Conservation (phyloP, 1,284 basidiomycete species). For the Apiotrichum siamense region DNA sequence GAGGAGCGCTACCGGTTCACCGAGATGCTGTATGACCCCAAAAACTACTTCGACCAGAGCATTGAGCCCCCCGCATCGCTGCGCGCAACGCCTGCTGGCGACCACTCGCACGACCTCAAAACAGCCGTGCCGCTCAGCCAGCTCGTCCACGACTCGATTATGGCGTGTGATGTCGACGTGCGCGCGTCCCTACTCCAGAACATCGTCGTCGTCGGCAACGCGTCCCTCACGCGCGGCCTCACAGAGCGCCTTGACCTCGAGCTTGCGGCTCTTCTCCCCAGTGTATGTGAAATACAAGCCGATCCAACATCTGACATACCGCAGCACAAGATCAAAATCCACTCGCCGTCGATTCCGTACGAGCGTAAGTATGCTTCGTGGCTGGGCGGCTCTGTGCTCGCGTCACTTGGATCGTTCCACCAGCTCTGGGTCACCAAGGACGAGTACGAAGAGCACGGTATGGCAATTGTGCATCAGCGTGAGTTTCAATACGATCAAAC, state of each 20-base stretch:
- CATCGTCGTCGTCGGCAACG: constrained; percentile 90
- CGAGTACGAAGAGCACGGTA: constrained; percentile 41
- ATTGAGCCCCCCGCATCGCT: constrained; percentile 36
- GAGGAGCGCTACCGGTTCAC: constrained; percentile 75
- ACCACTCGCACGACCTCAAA: constrained; percentile 57
- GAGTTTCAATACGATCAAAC: constrained; percentile 13
- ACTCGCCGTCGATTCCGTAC: constrained; percentile 77
- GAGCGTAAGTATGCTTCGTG: constrained; percentile 85
- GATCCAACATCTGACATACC: background rate
- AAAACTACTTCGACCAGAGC: constrained; percentile 56
- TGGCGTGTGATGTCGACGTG: constrained; percentile 83
- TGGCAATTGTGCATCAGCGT: constrained; percentile 46
- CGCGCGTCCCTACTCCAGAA: constrained; percentile 84
- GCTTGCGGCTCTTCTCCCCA: constrained; percentile 67
- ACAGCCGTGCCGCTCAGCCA: constrained; percentile 58
- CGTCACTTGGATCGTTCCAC: constrained; percentile 90
- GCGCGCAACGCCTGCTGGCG: constrained; percentile 43
- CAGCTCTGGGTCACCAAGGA: constrained; percentile 30
- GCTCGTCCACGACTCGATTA: constrained; percentile 72
- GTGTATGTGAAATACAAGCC: constrained; percentile 54
- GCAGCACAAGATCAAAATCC: constrained; percentile 65
- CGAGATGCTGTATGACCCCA: constrained; percentile 83
- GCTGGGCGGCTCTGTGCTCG: constrained; percentile 89
- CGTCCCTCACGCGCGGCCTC: constrained; percentile 78
- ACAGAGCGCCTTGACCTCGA: constrained; percentile 78